phyloP scores from a whole-genome alignment of 1,139 yeast genomes.

The Saccharomycopsis phalli region DNA sequence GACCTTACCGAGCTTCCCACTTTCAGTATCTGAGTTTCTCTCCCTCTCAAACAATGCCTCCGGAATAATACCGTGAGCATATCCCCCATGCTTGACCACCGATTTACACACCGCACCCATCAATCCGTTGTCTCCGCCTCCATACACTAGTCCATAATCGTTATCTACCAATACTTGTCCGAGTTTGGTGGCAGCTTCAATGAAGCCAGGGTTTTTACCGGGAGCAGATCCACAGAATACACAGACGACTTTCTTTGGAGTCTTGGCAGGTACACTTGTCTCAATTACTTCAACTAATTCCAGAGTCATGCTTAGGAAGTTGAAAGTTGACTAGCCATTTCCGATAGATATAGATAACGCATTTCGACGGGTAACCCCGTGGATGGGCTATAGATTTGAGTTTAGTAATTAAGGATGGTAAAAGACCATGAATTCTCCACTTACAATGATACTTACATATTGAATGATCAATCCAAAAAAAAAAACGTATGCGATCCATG shows the following conservation, averaged over 20 bases:
- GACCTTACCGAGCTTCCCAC: slow-evolving; percentile 59
- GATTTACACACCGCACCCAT: slow-evolving; percentile 85
- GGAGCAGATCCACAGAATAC: slow-evolving; percentile 83
- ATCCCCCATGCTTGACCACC: slow-evolving; percentile 56
- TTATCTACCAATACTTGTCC: slow-evolving; percentile 51
- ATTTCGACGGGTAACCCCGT: no score
- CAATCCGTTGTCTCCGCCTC: slow-evolving; percentile 67
- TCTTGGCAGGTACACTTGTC: no score
- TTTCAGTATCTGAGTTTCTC: slow-evolving; percentile 39
- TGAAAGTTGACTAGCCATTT: no score
- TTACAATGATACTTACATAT: no score
- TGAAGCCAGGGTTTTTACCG: slow-evolving; percentile 47
- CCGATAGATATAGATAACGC: no score
- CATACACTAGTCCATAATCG: slow-evolving; percentile 76
- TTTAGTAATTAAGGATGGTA: no score
- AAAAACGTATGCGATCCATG: no score
- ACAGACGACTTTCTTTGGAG: slow-evolving; percentile 50
- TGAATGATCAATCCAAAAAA: no score
- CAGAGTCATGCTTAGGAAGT: no score
- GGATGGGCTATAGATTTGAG: no score
- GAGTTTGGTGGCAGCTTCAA: slow-evolving; percentile 46
- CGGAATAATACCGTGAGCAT: slow-evolving; percentile 83
- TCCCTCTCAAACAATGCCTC: slow-evolving; percentile 72
- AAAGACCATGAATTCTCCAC: no score
- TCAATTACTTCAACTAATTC: no score